Conservation (phyloP, 192 early-diverging fungal genomes). For the Pilaira anomala region DNA sequence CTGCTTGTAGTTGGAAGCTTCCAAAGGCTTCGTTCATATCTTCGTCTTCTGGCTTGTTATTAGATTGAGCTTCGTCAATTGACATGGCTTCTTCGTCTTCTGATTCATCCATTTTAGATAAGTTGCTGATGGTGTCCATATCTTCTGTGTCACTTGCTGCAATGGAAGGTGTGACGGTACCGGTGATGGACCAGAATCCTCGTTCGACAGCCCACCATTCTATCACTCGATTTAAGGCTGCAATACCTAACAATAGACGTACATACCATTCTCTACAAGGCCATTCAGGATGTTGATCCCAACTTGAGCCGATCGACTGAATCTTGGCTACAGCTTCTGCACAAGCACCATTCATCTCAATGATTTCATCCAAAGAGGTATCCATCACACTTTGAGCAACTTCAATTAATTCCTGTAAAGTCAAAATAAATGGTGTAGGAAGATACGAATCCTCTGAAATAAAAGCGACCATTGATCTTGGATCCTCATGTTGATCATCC, state of each 20-base stretch:
- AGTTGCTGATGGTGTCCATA: constrained; percentile 3
- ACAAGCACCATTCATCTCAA: constrained; percentile 60
- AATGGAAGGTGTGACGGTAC: background rate
- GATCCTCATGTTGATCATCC: background rate
- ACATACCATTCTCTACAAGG: constrained; percentile 61
- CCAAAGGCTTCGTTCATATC: constrained; percentile 20
- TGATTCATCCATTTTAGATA: constrained; percentile 8
- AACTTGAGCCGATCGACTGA: constrained; percentile 57
- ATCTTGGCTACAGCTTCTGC: constrained; percentile 56
- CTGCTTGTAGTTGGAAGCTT: constrained; percentile 49
- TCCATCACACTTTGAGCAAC: constrained; percentile 74
- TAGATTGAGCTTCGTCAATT: background rate
- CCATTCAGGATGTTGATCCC: constrained; percentile 66
- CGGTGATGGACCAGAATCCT: constrained; percentile 53
- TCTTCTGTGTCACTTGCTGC: constrained; percentile 13
- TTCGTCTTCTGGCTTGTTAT: background rate
- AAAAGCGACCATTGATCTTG: constrained; percentile 30
- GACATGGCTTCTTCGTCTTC: constrained; percentile 9
- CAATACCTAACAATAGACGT: constrained; percentile 69
- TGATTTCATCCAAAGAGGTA: constrained; percentile 50
- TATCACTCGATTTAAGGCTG: constrained; percentile 72
- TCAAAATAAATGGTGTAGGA: constrained; percentile 57
- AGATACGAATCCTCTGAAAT: constrained; percentile 55
- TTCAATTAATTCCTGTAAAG: constrained; percentile 64
- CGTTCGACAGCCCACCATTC: constrained; percentile 79